Evolutionary conservation across 108 stramenopile genomes (phyloP).

Genomic region (Fragilaria crotonensis): DNA sequence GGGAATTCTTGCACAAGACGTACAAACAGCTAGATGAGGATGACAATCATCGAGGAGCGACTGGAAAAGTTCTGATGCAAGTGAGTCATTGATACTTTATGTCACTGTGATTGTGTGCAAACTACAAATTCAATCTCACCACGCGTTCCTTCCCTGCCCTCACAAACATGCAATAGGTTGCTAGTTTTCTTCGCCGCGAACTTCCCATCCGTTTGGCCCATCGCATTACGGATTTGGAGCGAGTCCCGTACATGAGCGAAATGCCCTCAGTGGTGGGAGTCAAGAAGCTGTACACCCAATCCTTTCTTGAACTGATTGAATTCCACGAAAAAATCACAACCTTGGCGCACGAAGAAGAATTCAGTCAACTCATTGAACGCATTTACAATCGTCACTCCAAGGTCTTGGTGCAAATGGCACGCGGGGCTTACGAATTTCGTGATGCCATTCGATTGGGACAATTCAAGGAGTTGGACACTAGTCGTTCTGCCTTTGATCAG

Average conservation of each 20-base stretch:
- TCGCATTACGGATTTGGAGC: constrained; percentile 87
- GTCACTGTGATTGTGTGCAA: background rate
- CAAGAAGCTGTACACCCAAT: constrained; percentile 84
- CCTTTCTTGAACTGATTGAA: constrained; percentile 76
- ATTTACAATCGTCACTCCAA: constrained; percentile 92
- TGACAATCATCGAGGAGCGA: background rate
- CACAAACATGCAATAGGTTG: constrained; percentile 37
- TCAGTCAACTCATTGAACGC: constrained; percentile 75
- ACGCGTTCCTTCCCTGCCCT: background rate
- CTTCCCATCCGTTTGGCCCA: constrained; percentile 96
- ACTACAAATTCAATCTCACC: background rate
- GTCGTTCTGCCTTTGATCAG: constrained; percentile 38
- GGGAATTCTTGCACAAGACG: constrained; percentile 63
- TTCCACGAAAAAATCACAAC: constrained; percentile 61
- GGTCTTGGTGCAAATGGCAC: constrained; percentile 94
- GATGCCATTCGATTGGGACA: constrained; percentile 41
- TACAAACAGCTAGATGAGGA: background rate
- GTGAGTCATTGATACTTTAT: background rate
- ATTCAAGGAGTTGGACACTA: constrained; percentile 7
- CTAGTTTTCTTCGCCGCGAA: constrained; percentile 90
- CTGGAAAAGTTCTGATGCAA: background rate
- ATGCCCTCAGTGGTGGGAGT: constrained; percentile 70
- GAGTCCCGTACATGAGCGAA: constrained; percentile 68
- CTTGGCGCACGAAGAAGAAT: constrained; percentile 58
- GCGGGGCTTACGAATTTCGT: constrained; percentile 93